Percentiles rank a stretch among this genome's conserved stretches.
Evolutionary conservation across 2,329 filamentous ascomycete genomes (phyloP).

Genomic region (Aureobasidium vineae): DNA sequence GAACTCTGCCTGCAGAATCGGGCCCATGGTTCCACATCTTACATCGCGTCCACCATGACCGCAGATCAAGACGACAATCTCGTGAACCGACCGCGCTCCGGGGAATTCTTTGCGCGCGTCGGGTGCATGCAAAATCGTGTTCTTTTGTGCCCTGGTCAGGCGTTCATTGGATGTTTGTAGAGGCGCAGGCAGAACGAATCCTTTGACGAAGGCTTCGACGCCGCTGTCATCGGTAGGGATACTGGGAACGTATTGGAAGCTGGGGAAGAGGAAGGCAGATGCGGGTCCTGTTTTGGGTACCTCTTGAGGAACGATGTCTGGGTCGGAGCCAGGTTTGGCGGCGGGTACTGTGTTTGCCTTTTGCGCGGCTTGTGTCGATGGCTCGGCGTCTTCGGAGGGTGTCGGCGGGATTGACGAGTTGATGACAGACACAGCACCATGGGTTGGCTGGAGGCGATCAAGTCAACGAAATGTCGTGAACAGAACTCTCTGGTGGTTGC

Average conservation of each 20-base stretch:
- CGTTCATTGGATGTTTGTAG: conserved; percentile 61
- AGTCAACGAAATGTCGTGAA: conserved; percentile 29
- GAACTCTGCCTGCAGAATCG: conserved; percentile 70
- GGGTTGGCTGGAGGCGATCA: conserved; percentile 64
- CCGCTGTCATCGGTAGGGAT: conserved; percentile 63
- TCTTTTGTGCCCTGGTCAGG: conserved; percentile 55
- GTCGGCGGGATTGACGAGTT: conserved; percentile 70
- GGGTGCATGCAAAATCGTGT: conserved; percentile 48
- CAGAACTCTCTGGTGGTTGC: conserved; percentile 30
- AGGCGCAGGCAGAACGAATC: conserved; percentile 62
- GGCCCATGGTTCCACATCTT: conserved; percentile 78
- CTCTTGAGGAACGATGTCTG: conserved; percentile 36
- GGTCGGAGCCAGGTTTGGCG: conserved; percentile 33
- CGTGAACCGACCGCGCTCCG: conserved; percentile 60
- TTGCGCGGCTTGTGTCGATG: conserved; percentile 15
- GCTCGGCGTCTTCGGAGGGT: conserved; percentile 32
- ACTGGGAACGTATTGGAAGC: conserved; percentile 75
- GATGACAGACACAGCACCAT: conserved; percentile 68
- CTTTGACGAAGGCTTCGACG: conserved; percentile 58
- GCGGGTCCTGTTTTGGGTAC: conserved; percentile 49
- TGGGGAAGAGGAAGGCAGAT: conserved; percentile 75
- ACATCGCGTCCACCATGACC: conserved; percentile 79
- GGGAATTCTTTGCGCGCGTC: conserved; percentile 49
- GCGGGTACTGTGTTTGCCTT: conserved; percentile 26
- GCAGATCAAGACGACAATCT: conserved; percentile 80